phyloP scores from a whole-genome alignment of 202 grass and related monocot species.

The Setaria viridis region DNA sequence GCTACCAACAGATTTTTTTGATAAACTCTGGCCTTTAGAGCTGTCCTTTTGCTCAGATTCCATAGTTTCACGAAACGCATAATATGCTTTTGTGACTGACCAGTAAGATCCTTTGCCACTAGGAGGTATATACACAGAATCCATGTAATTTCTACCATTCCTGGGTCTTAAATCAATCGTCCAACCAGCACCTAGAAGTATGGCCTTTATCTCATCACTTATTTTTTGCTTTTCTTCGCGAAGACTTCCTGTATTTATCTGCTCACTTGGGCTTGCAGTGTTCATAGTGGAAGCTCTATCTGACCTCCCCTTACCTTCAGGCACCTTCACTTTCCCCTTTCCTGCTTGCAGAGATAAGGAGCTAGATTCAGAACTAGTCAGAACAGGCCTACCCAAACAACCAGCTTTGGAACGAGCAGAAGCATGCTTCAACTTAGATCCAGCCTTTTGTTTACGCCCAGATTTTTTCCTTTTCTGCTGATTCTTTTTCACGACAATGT shows the following conservation, averaged over 20 bases:
- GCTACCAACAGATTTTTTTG: constrained; percentile 48
- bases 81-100: constrained; percentile 96
- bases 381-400: constrained; percentile 39
- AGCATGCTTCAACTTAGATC: constrained; percentile 44
- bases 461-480: constrained; percentile 13
- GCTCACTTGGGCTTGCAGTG: constrained; percentile 30
- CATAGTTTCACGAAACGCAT: constrained; percentile 47
- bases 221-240: constrained; percentile 65
- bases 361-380: constrained; percentile 45
- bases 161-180: constrained; percentile 86
- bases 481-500: constrained; percentile 39
- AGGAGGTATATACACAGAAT: constrained; percentile 94
- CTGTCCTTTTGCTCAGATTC: constrained; percentile 41
- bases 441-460: constrained; percentile 38
- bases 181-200: constrained; percentile 89
- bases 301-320: constrained; percentile 29
- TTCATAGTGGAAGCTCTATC: constrained; percentile 8
- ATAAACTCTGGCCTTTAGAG: constrained; percentile 41
- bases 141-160: constrained; percentile 82
- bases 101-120: constrained; percentile 85
- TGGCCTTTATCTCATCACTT: constrained; percentile 81
- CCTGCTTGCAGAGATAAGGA: constrained; percentile 28
- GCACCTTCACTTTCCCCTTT: constrained; percentile 23
- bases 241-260: constrained; percentile 37
- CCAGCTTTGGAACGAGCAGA: constrained; percentile 43